Base-by-base conservation (phyloP, 306 rosid genomes). In the Argentina anserina region DNA sequence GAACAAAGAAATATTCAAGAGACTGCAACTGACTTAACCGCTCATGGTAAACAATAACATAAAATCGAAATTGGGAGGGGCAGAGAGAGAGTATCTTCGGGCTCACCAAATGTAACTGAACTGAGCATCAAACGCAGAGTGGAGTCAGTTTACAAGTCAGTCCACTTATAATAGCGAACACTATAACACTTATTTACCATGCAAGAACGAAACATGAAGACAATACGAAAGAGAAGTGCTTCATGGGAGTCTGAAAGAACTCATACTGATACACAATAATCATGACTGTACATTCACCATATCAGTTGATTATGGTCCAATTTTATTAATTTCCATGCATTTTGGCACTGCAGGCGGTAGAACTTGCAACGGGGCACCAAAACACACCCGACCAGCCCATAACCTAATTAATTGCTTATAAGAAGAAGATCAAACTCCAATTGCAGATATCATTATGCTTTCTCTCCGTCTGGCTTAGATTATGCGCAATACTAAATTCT, bases 121-220 rank as follows among this genome's bases (percentile, higher is more conserved):
- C 56, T 2, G 64, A 67, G 65, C 75, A 76, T 68, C 65, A n/a
- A n/a, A n/a, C 69, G 13, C 87, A 83, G 3, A 86, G 86, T 52
- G 29, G 3, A 52, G 59, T 21, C 59, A 21, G 3, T 21, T 2
- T 21, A 3, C 28, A 52, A 1, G 14, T 14, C 0, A 2, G 14
- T 52, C 14, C 9, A 12, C 29, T 52, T 21, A 52, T 9, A 21
- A 52, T 21, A 14, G n/a, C 36, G 15, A 52, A 52, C 59, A 52
- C 13, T 21, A 21, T 21, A 8, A n/a, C 28, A n/a, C 28, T 52
- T n/a, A 49, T 49, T 26, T 49, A 7, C 25, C 11, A 49, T 20
- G 25, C 11, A 0, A 26, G 25, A 7, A 49, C 0, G 56, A 7
- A 49, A 49, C 56, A 49, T 49, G 56, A 49, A 20, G 25, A 21